Conservation (phyloP, 2,329 filamentous ascomycete species). For the Tolypocladium cylindrosporum region DNA sequence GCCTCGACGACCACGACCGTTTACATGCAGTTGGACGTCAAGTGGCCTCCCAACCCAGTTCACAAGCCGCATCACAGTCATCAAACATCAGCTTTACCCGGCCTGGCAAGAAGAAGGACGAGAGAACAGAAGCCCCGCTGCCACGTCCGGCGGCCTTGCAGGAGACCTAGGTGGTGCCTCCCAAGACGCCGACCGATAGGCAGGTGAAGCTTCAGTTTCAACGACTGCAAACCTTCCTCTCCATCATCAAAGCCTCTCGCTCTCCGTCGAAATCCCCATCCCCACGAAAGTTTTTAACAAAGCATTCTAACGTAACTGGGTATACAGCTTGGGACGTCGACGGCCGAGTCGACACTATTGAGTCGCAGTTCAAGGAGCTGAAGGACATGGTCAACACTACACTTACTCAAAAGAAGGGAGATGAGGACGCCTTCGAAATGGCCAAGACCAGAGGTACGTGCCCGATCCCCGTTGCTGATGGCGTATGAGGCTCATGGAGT, state of each 20-base stretch:
- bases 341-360: conserved; percentile 64
- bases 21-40: conserved; percentile 23
- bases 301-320: conserved; percentile 59
- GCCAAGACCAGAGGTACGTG: conserved; percentile 65
- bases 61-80: not conserved
- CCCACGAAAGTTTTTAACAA: conserved; percentile 53
- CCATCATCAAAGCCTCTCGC: conserved; percentile 20
- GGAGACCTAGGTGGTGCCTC: conserved; percentile 20
- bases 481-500: conserved; percentile 9
- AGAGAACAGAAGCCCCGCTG: conserved; percentile 4
- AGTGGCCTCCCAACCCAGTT: conserved; percentile 30
- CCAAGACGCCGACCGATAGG: conserved; percentile 21
- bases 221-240: conserved; percentile 20
- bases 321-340: conserved; percentile 72
- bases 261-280: conserved; percentile 32
- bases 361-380: conserved; percentile 61
- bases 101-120: conserved; percentile 10
- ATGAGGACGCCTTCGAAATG: conserved; percentile 65
- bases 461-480: not conserved
- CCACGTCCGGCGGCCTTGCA: conserved; percentile 9
- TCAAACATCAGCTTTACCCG: conserved; percentile 17
- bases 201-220: conserved; percentile 21
- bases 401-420: conserved; percentile 53
- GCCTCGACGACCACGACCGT: conserved; percentile 18
- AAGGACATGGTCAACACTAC: conserved; percentile 63